These are phyloP conservation scores for Boletus insuetus DNA, from an alignment of 768 basidiomycete species.

Conservation along the genomic window DNA sequence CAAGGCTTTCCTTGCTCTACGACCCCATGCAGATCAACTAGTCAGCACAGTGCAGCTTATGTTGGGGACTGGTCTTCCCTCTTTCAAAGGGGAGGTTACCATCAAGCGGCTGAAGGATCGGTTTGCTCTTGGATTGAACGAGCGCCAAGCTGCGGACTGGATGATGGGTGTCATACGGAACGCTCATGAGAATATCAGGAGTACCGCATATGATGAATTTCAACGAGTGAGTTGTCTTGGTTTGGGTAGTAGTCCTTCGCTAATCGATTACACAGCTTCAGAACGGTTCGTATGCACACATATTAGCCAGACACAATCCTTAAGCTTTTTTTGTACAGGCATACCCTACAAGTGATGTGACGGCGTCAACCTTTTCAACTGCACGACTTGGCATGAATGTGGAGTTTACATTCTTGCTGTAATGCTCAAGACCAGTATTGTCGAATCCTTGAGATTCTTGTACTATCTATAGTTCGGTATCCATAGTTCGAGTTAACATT, in stretches of 20 bases:
- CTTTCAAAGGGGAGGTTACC: slow-evolving; percentile 94
- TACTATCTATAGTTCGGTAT: slow-evolving; percentile 1
- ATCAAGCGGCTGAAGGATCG: slow-evolving; percentile 85
- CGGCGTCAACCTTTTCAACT: neutral
- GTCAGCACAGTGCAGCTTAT: slow-evolving; percentile 87
- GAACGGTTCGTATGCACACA: slow-evolving; percentile 37
- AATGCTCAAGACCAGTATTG: neutral
- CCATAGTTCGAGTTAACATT: neutral
- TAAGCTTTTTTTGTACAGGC: slow-evolving; percentile 16
- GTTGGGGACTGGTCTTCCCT: slow-evolving; percentile 92
- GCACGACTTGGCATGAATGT: neutral
- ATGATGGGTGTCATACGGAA: slow-evolving; percentile 89
- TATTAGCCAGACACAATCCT: neutral
- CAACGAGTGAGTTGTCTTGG: slow-evolving; percentile 60
- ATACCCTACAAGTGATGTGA: slow-evolving; percentile 31
- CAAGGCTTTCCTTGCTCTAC: slow-evolving; percentile 94
- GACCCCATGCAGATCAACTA: slow-evolving; percentile 91
- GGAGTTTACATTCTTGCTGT: neutral
- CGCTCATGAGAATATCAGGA: slow-evolving; percentile 92
- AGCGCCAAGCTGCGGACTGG: slow-evolving; percentile 89
- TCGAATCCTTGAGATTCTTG: neutral
- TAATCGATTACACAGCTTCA: slow-evolving; percentile 38
- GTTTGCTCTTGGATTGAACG: slow-evolving; percentile 78
- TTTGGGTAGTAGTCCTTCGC: neutral
- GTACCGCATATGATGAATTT: slow-evolving; percentile 94